These are phyloP conservation scores for Euphorbia schlechtendalii DNA, from an alignment of 441 rosid genomes.

Conservation along the genomic window DNA sequence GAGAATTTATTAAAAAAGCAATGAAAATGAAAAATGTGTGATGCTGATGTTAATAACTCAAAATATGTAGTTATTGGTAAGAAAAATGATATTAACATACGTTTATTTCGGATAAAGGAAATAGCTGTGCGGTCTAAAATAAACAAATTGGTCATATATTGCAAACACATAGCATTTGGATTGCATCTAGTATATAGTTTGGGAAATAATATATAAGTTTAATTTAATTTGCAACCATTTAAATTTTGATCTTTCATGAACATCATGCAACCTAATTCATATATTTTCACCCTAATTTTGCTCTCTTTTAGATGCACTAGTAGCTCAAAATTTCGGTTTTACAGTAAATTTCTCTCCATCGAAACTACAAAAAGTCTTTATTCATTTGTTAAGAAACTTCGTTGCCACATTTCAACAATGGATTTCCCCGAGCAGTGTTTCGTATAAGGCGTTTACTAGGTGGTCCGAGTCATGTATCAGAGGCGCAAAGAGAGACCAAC, in stretches of 20 bases:
- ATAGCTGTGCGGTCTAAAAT: not conserved
- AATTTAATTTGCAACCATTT: no score
- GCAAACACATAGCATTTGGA: not conserved
- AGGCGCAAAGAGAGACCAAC: slow-evolving; percentile 15
- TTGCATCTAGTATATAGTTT: not conserved
- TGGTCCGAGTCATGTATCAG: not conserved
- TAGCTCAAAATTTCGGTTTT: slow-evolving; percentile 9
- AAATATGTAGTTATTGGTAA: no score
- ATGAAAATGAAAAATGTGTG: no score
- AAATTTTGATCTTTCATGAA: no score
- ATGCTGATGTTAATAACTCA: no score
- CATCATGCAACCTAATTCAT: no score
- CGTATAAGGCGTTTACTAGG: slow-evolving; percentile 14
- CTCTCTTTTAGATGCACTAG: not conserved
- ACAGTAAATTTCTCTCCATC: slow-evolving; percentile 37
- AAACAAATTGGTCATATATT: not conserved
- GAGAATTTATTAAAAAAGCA: no score
- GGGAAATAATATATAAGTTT: no score
- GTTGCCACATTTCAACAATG: slow-evolving; percentile 22
- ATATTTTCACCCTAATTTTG: not conserved
- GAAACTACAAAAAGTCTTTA: slow-evolving; percentile 39
- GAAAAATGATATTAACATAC: no score
- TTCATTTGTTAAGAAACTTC: slow-evolving; percentile 21
- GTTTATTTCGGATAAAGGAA: no score
- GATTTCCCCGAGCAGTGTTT: slow-evolving; percentile 24